Evolutionary conservation across 2,329 filamentous ascomycete genomes (phyloP).

Genomic region (Sporothrix brunneoviolacea): DNA sequence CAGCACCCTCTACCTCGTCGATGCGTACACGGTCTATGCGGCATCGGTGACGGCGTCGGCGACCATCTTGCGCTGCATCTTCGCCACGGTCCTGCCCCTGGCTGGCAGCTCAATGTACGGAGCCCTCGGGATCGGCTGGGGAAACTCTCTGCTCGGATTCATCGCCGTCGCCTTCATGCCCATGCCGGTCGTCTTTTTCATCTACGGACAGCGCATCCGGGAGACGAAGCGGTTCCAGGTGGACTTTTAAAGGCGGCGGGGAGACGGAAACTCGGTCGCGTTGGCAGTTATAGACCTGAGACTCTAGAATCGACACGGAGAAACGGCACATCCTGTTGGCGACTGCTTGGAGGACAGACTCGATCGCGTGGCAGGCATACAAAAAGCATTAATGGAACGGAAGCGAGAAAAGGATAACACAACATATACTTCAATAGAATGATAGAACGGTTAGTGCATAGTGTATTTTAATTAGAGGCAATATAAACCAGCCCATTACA

Average conservation of each 20-base stretch:
- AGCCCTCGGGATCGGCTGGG: conserved; percentile 36
- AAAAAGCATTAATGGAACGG: too few relatives aligned
- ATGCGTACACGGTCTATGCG: conserved; percentile 50
- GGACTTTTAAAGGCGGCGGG: conserved; percentile 3
- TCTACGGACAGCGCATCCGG: conserved; percentile 32
- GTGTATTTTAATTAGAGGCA: too few relatives aligned
- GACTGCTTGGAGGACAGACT: too few relatives aligned
- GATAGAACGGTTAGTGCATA: too few relatives aligned
- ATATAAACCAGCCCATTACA: too few relatives aligned
- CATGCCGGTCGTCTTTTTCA: conserved; percentile 31
- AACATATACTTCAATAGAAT: too few relatives aligned
- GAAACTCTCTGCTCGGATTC: conserved; percentile 35
- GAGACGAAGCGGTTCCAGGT: conserved; percentile 9
- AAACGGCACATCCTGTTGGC: too few relatives aligned
- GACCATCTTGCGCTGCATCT: conserved; percentile 46
- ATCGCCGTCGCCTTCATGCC: conserved; percentile 32
- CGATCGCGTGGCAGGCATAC: too few relatives aligned
- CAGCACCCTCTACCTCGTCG: conserved; percentile 48
- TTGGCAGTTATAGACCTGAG: too few relatives aligned
- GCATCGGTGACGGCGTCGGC: conserved; percentile 54
- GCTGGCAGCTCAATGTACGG: conserved; percentile 51
- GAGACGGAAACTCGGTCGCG: too few relatives aligned
- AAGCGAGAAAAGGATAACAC: too few relatives aligned
- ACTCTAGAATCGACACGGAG: too few relatives aligned
- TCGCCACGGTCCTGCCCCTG: conserved; percentile 52